Evolutionary conservation across 257 asterid species (phyloP).

Genomic region (Solanum boliviense): DNA sequence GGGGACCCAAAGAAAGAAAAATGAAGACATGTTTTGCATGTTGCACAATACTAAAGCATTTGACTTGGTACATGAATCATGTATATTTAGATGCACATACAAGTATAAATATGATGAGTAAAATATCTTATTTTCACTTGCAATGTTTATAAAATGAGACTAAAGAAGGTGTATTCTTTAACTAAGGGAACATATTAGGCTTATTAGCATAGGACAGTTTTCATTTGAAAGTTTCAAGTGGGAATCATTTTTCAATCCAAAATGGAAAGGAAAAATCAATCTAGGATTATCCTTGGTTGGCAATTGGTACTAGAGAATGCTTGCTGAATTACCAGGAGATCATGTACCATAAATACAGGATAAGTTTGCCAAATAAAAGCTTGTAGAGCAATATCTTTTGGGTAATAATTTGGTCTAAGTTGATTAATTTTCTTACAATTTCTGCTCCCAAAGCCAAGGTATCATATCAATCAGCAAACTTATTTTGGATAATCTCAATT

Average conservation of each 20-base stretch:
- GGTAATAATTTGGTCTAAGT: background rate
- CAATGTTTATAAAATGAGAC: background rate
- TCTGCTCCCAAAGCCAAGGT: background rate
- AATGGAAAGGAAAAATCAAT: background rate
- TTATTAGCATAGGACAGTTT: background rate
- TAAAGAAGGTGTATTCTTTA: background rate
- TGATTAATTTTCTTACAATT: background rate
- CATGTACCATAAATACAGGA: background rate
- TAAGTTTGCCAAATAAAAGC: background rate
- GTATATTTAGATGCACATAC: background rate
- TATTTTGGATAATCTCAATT: background rate
- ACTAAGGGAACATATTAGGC: background rate
- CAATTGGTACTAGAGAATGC: background rate
- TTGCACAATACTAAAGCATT: background rate
- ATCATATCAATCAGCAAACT: background rate
- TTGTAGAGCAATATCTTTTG: background rate
- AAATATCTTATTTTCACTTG: background rate
- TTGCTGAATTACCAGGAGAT: background rate
- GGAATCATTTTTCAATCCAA: background rate
- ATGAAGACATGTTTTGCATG: background rate
- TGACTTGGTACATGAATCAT: background rate
- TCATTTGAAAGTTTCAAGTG: background rate
- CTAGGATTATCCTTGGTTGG: background rate
- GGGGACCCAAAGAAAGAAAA: background rate
- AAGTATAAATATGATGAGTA: background rate